Evolutionary conservation across 345 rosid genomes (phyloP).

Genomic region (Salix caprea): DNA sequence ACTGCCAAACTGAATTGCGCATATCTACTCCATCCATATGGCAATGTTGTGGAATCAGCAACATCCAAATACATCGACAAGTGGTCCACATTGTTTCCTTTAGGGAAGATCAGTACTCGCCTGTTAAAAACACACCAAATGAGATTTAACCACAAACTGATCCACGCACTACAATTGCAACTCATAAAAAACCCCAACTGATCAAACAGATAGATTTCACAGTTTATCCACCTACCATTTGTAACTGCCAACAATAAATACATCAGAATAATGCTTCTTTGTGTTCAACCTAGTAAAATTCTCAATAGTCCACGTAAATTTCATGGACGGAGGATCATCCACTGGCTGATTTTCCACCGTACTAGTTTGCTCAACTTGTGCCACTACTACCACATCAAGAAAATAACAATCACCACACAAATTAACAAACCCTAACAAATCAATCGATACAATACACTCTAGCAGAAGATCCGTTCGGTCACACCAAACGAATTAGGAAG

Average conservation of each 20-base stretch:
- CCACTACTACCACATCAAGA: constrained; percentile 28
- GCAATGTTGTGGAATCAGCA: constrained; percentile 71
- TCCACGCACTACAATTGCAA: neutral
- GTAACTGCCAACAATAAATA: constrained; percentile 74
- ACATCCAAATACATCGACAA: constrained; percentile 97
- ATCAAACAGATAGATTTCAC: neutral
- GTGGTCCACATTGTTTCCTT: constrained; percentile 88
- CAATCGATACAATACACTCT: neutral
- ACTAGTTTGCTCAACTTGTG: constrained; percentile 50
- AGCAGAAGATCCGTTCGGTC: constrained; percentile 13
- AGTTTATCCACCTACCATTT: constrained; percentile 55
- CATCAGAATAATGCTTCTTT: constrained; percentile 71
- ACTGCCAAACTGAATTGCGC: constrained; percentile 89
- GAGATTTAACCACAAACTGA: neutral
- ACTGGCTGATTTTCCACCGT: constrained; percentile 65
- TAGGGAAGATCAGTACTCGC: constrained; percentile 86
- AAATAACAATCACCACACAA: neutral
- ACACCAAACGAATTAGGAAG: neutral
- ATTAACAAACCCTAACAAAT: neutral
- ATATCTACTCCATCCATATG: constrained; percentile 92
- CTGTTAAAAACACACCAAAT: constrained; percentile 37
- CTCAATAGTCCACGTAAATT: constrained; percentile 78
- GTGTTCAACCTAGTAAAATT: constrained; percentile 71
- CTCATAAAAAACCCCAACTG: neutral
- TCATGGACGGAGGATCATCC: constrained; percentile 78